Percentiles rank a stretch among this genome's conserved stretches.
phyloP scores from a whole-genome alignment of 2,329 filamentous ascomycete species.

The Orbilia blumenaviensis region DNA sequence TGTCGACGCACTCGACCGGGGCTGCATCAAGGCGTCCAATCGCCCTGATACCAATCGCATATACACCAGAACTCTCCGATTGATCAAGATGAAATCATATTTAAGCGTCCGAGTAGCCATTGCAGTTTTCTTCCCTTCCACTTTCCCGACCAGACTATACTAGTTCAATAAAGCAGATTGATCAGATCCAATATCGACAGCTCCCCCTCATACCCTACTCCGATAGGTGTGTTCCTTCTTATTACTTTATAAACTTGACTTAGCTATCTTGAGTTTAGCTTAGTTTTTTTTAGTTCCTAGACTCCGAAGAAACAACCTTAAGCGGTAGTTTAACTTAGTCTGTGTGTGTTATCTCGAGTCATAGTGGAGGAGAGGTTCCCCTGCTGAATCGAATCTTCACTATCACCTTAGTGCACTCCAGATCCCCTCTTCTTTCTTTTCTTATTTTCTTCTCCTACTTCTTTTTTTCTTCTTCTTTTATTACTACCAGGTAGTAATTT shows the following conservation, averaged over 20 bases:
- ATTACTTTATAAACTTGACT: not conserved
- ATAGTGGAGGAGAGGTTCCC: too few species aligned
- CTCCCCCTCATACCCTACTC: constrained; percentile 1
- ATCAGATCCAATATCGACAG: constrained; percentile 38
- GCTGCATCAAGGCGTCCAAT: constrained; percentile 45
- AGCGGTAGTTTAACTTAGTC: too few species aligned
- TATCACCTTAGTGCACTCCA: too few species aligned
- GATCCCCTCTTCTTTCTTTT: too few species aligned
- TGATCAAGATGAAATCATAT: constrained; percentile 27
- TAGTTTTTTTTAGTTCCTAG: constrained; percentile 16
- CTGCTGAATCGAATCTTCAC: too few species aligned
- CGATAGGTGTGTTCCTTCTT: constrained; percentile 15
- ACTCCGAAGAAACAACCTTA: too few species aligned
- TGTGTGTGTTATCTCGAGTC: constrained; percentile 13
- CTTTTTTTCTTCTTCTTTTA: too few species aligned
- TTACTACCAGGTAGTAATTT: too few species aligned
- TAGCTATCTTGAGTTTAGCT: too few species aligned
- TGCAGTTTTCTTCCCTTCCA: constrained; percentile 6
- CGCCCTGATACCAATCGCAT: constrained; percentile 3
- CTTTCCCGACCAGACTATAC: too few species aligned
- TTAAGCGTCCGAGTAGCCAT: constrained; percentile 40
- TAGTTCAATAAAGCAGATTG: constrained; percentile 17
- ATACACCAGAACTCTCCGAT: constrained; percentile 36
- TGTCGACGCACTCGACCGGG: not conserved
- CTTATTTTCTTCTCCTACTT: too few species aligned